Conservation (phyloP, 108 stramenopile genomes). For the Stephanodiscus minutulus region DNA sequence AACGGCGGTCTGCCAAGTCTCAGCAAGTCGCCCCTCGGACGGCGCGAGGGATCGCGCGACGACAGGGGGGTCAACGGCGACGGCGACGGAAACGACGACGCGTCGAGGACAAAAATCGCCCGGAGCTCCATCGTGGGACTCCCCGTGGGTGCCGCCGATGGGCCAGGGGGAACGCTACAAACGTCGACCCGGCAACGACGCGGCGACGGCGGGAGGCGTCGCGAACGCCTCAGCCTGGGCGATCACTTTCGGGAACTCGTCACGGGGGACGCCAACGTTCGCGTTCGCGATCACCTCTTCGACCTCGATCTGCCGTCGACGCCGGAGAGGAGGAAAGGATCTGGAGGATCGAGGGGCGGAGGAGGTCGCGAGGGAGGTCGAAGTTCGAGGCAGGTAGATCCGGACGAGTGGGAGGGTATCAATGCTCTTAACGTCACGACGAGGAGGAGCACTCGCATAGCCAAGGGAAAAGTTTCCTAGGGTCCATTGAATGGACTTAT, state of each 20-base stretch:
- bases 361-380: neutral
- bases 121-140: neutral
- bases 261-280: constrained; percentile 53
- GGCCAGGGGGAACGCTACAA: neutral
- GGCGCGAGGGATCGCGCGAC: neutral
- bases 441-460: constrained; percentile 36
- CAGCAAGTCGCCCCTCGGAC: constrained; percentile 3
- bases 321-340: constrained; percentile 6
- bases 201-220: constrained; percentile 4
- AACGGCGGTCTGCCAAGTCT: neutral
- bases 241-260: constrained; percentile 51
- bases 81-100: neutral
- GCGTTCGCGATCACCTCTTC: constrained; percentile 54
- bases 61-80: neutral
- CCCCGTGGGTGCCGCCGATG: neutral
- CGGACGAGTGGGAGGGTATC: neutral
- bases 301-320: constrained; percentile 48
- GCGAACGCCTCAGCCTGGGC: constrained; percentile 43
- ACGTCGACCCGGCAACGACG: neutral
- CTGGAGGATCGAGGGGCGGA: neutral
- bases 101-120: neutral
- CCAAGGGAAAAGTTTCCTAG: constrained; percentile 14
- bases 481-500: constrained; percentile 3
- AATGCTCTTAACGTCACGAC: constrained; percentile 23
- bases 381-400: neutral